These are phyloP conservation scores for Aechmea fasciata DNA, from an alignment of 176 grass and related monocot species.

Conservation along the genomic window DNA sequence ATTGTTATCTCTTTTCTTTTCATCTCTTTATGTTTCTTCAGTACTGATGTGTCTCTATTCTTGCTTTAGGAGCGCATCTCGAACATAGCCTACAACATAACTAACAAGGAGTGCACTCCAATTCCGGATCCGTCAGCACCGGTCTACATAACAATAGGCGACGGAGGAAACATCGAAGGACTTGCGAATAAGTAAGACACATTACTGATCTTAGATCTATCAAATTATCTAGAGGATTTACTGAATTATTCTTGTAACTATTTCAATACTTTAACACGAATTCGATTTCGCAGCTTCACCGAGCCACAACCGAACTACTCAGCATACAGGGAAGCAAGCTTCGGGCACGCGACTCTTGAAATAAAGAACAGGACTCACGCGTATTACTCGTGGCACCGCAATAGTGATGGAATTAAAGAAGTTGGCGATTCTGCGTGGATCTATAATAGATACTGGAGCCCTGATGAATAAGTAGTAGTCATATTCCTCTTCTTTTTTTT, in stretches of 20 bases:
- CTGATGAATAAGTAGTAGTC: not conserved
- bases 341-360: slow-evolving; percentile 82
- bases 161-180: slow-evolving; percentile 85
- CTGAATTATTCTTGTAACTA: not conserved
- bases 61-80: slow-evolving; percentile 57
- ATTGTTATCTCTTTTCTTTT: not conserved
- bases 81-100: slow-evolving; percentile 66
- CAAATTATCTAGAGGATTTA: no score
- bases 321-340: slow-evolving; percentile 84
- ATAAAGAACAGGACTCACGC: slow-evolving; percentile 91
- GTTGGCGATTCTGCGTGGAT: slow-evolving; percentile 69
- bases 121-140: slow-evolving; percentile 50
- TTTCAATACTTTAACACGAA: not conserved
- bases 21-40: not conserved
- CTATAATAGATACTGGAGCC: slow-evolving; percentile 57
- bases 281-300: slow-evolving; percentile 43
- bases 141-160: slow-evolving; percentile 77
- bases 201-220: not conserved
- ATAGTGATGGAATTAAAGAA: slow-evolving; percentile 52
- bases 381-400: slow-evolving; percentile 79
- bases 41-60: not conserved
- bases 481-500: no score
- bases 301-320: slow-evolving; percentile 83
- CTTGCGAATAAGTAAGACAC: slow-evolving; percentile 55
- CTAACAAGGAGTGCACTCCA: slow-evolving; percentile 53